Base-by-base conservation (phyloP, 805 yeast genomes). In the Zygotorulaspora chibaensis region DNA sequence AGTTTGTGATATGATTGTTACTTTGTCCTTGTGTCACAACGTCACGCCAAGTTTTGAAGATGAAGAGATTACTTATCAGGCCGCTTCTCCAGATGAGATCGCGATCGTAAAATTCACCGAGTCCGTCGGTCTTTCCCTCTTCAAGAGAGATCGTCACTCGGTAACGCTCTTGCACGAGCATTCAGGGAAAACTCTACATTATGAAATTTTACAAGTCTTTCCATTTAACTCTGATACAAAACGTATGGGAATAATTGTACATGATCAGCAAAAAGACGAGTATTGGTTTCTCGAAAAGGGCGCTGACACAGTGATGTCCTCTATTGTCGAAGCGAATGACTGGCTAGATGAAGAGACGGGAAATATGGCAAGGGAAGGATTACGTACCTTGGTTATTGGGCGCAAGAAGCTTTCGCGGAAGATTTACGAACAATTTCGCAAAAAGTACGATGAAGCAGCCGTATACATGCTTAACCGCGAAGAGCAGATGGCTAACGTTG, bases 301-400 rank as follows among this genome's bases (percentile, higher is more conserved):
- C 51, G 99, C 99, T 2, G 99, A 93, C 64, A 82, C 95, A 0
- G 96, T 89, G 5, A 93, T 93, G 96, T 66, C 78, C 12, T 75
- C 71, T 18, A 86, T 91, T 50, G 98, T 93, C 10, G 84, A 80
- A 55, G 76, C 76, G 33, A 89, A 83, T 61, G 98, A 91, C 62
- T 93, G 99, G 99, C 69, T 93, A 20, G 99, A 95, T 48, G 99
- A 93, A 68, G 99, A 93, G 66, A 88, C 96, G 0, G 83, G 89
- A 15, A 93, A 93, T 58, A 89, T 93, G 97, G 98, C 99, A 1
- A 81, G 99, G 51, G 99, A 93, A 69, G 99, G 99, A 13, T 74
- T 93, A 52, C 79, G 99, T 61, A 93, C 99, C 0, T 75, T 93
- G 55, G 99, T 93, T 2, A 81, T 93, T 53, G 98, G 90, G n/a